Base-by-base conservation (phyloP, 2,329 filamentous ascomycete species). In the Exophiala viscosa region DNA sequence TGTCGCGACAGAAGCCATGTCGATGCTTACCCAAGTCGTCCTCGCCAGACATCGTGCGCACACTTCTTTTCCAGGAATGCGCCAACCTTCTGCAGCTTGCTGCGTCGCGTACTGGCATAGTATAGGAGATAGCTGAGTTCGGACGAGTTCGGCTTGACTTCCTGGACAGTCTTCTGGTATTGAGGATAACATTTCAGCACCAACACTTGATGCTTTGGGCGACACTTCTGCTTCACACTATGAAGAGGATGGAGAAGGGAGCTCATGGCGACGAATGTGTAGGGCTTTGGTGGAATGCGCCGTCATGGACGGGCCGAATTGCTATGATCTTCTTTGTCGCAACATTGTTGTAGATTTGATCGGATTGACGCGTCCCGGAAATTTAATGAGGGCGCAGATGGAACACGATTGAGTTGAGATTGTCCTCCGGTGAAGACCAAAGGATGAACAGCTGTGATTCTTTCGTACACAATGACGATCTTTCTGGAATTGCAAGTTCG, bases 41-140 rank as follows among this genome's bases (percentile, higher is more conserved):
- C 81, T 67, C 88, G 87, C 83, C 87, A 95, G 61, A 96, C 90
- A 76, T 99, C 93, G 66, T 84, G 86, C 57, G 88, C 88, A 17
- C 90, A 93, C 76, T 92, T 90, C 77, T 92, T 95, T 75, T 97
- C 91, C 60, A 99, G 79, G 68, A 96, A 99, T 63, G 84, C 85
- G 70, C 90, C 90, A 62, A 99, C 91, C 74, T 99, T 99, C 66
- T 93, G 89, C 64, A 97, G 84, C 79, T 97, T 99, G 72, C 88
- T 92, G 60, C 90, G 85, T 55, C 92, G 88, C 63, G 91, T 96
- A 67, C 88, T 95, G 57, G 89, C 90, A 76, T 99, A 97, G 79
- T 95, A 97, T 49, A 97, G 83, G 60, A 99, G 82, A 69, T 97
- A 97, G 72, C 90, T 95, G 59, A 99, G 83, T 77, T 99, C 93